Evolutionary conservation across 2,329 filamentous ascomycete genomes (phyloP).

Genomic region (Orbilia brochopaga): DNA sequence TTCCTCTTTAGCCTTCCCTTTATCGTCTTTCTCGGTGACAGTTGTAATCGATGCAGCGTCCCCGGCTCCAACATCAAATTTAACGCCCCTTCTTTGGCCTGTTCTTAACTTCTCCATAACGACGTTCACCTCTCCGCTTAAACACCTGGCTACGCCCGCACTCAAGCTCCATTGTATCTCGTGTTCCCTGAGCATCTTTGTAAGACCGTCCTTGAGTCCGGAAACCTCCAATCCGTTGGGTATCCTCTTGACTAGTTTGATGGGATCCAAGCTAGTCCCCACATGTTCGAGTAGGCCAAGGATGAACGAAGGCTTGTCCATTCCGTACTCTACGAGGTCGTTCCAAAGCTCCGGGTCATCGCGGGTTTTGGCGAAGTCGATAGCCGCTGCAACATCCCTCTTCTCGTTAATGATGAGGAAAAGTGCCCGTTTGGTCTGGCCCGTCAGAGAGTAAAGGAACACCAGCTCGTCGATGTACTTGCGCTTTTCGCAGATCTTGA

Average conservation of each 20-base stretch:
- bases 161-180: slow-evolving; percentile 94
- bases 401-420: slow-evolving; percentile 94
- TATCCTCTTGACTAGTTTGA: slow-evolving; percentile 85
- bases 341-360: slow-evolving; percentile 93
- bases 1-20: slow-evolving; percentile 53
- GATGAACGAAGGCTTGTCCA: slow-evolving; percentile 97
- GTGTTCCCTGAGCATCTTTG: slow-evolving; percentile 91
- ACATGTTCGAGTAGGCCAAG: slow-evolving; percentile 89
- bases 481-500: slow-evolving; percentile 76
- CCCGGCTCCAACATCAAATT: slow-evolving; percentile 72
- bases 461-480: slow-evolving; percentile 92
- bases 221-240: slow-evolving; percentile 92
- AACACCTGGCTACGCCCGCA: slow-evolving; percentile 82
- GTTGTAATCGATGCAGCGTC: slow-evolving; percentile 44
- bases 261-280: slow-evolving; percentile 89
- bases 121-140: slow-evolving; percentile 82
- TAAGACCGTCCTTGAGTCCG: slow-evolving; percentile 83
- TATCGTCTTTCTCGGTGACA: slow-evolving; percentile 55
- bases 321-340: slow-evolving; percentile 89
- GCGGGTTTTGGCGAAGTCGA: slow-evolving; percentile 91
- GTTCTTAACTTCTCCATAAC: slow-evolving; percentile 80
- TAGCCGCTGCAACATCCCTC: slow-evolving; percentile 87
- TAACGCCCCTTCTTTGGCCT: slow-evolving; percentile 83
- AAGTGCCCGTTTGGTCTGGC: slow-evolving; percentile 87
- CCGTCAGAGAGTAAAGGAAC: slow-evolving; percentile 91